A percentile compares a stretch with the other conserved stretches of the same genome.
Evolutionary conservation across 495 filamentous ascomycete genomes (phyloP).

Genomic region (Alectoria sarmentosa): DNA sequence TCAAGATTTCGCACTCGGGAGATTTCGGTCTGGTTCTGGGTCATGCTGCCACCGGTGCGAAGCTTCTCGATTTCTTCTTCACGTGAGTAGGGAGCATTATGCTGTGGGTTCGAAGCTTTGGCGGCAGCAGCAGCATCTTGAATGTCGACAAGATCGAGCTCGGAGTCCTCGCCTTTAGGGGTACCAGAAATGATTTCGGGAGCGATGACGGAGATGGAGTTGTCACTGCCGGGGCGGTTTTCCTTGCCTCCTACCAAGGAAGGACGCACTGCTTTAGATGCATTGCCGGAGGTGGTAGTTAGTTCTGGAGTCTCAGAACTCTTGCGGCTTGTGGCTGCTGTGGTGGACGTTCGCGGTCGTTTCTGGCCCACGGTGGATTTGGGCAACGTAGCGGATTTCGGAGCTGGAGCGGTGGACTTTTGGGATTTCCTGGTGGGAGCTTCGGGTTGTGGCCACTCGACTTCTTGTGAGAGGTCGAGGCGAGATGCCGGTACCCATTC

Average conservation of each 20-base stretch:
- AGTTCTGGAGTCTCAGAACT: slow-evolving; percentile 51
- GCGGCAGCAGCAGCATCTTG: slow-evolving; percentile 51
- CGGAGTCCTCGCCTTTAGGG: slow-evolving; percentile 52
- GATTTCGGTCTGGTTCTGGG: slow-evolving; percentile 95
- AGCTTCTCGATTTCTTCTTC: slow-evolving; percentile 96
- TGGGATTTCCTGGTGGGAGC: slow-evolving; percentile 62
- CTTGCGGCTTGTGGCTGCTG: slow-evolving; percentile 45
- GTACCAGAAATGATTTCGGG: slow-evolving; percentile 43
- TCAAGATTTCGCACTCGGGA: slow-evolving; percentile 91
- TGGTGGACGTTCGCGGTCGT: slow-evolving; percentile 37
- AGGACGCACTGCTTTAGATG: slow-evolving; percentile 38
- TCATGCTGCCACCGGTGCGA: slow-evolving; percentile 92
- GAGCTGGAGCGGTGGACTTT: slow-evolving; percentile 37
- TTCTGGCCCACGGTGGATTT: slow-evolving; percentile 36
- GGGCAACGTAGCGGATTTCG: slow-evolving; percentile 35
- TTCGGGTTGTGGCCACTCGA: slow-evolving; percentile 71
- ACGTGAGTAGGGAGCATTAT: slow-evolving; percentile 55
- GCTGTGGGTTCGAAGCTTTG: slow-evolving; percentile 39
- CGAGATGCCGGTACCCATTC: slow-evolving; percentile 83
- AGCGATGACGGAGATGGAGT: slow-evolving; percentile 45
- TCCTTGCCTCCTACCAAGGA: slow-evolving; percentile 50
- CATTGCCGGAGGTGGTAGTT: slow-evolving; percentile 40
- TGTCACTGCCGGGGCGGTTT: slow-evolving; percentile 42
- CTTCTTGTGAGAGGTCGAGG: slow-evolving; percentile 72
- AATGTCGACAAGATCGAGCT: slow-evolving; percentile 58